Conservation (phyloP, 164 flowering plant species). For the Tinospora cordifolia region DNA sequence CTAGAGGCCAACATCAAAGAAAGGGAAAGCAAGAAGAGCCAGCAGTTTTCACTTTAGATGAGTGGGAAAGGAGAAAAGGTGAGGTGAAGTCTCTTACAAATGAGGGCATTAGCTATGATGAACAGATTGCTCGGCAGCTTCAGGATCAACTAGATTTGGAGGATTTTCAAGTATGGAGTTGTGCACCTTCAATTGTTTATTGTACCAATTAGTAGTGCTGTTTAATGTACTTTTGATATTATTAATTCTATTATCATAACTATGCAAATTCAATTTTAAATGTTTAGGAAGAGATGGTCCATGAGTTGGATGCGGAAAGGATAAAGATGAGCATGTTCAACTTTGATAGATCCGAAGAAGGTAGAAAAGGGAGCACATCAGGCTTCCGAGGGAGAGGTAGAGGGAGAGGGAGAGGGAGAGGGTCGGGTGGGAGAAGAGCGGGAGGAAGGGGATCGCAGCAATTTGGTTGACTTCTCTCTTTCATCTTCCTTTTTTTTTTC, state of each 20-base stretch:
- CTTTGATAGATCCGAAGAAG: conserved; percentile 40
- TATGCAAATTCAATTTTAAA: neutral
- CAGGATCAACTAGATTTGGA: conserved; percentile 82
- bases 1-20: conserved; percentile 47
- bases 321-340: conserved; percentile 73
- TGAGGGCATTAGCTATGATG: conserved; percentile 46
- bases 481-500: neutral
- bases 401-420: conserved; percentile 23
- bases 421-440: conserved; percentile 17
- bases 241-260: neutral
- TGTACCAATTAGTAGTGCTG: neutral
- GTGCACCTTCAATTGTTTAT: neutral
- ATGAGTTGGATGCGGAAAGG: conserved; percentile 38
- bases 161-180: conserved; percentile 44
- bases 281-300: conserved; percentile 40
- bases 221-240: neutral
- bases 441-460: conserved; percentile 2
- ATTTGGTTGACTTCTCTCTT: conserved; percentile 13
- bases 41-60: conserved; percentile 57
- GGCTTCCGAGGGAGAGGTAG: conserved; percentile 27
- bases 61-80: conserved; percentile 72
- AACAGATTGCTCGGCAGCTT: conserved; percentile 82
- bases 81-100: conserved; percentile 18
- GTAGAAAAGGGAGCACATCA: conserved; percentile 3
- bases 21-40: conserved; percentile 53